Evolutionary conservation across 305 asterid genomes (phyloP).

Genomic region (Fraxinus sp.): DNA sequence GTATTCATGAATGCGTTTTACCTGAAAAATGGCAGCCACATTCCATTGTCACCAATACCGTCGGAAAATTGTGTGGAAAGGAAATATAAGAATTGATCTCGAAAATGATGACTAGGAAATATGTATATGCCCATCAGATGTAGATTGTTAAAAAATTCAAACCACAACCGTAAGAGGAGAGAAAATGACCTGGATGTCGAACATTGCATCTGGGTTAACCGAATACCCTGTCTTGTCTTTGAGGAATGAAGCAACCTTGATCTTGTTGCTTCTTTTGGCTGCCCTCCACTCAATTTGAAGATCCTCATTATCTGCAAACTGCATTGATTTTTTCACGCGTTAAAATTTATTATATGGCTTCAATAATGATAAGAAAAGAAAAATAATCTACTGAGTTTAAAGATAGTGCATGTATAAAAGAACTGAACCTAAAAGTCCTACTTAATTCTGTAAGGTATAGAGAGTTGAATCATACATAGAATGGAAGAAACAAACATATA

Average conservation of each 20-base stretch:
- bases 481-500: not conserved
- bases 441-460: not conserved
- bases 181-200: slow-evolving; percentile 77
- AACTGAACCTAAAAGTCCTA: not conserved
- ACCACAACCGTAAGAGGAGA: slow-evolving; percentile 12
- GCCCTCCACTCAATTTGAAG: slow-evolving; percentile 84
- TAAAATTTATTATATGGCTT: slow-evolving; percentile 21
- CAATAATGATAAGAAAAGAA: slow-evolving; percentile 1
- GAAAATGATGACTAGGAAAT: slow-evolving; percentile 12
- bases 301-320: slow-evolving; percentile 86
- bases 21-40: slow-evolving; percentile 43
- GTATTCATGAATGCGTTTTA: slow-evolving; percentile 93
- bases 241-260: slow-evolving; percentile 63
- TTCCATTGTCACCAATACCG: slow-evolving; percentile 3
- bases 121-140: not conserved
- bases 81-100: slow-evolving; percentile 6
- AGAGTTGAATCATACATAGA: not conserved
- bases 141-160: slow-evolving; percentile 13
- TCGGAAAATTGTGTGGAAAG: not conserved
- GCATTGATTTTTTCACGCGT: slow-evolving; percentile 30
- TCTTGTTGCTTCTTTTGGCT: slow-evolving; percentile 74
- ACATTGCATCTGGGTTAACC: slow-evolving; percentile 85
- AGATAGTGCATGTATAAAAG: not conserved
- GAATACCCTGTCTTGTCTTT: slow-evolving; percentile 84
- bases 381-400: not conserved